Percentiles rank a stretch among this genome's conserved stretches.
Conservation (phyloP, 768 basidiomycete genomes). For the Pholiota microspora region DNA sequence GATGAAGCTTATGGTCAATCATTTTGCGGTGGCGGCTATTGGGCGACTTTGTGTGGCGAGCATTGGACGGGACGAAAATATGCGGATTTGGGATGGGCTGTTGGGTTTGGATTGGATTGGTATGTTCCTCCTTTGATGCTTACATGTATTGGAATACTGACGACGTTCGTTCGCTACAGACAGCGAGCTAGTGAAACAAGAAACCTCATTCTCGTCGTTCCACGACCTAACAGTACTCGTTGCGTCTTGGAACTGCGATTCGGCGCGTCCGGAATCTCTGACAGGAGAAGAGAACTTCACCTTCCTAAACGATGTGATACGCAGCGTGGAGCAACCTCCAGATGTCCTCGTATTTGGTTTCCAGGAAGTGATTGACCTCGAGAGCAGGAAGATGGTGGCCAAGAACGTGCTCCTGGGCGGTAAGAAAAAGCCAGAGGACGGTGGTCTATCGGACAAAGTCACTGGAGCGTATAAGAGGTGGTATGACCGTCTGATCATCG, state of each 20-base stretch:
- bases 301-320: conserved; percentile 79
- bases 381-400: conserved; percentile 87
- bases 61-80: conserved; percentile 66
- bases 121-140: conserved; percentile 32
- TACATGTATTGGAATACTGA: conserved; percentile 5
- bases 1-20: conserved; percentile 64
- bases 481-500: conserved; percentile 75
- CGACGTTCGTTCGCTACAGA: conserved; percentile 42
- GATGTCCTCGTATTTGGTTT: conserved; percentile 94
- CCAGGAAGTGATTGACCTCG: conserved; percentile 96
- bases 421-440: conserved; percentile 60
- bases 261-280: conserved; percentile 78
- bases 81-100: conserved; percentile 90
- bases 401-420: conserved; percentile 84
- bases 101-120: conserved; percentile 85
- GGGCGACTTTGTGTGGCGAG: conserved; percentile 72
- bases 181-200: conserved; percentile 69
- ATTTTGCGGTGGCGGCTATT: conserved; percentile 67
- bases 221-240: conserved; percentile 75
- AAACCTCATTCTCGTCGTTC: conserved; percentile 77
- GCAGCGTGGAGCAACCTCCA: conserved; percentile 64
- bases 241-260: conserved; percentile 92
- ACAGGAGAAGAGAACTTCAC: conserved; percentile 65
- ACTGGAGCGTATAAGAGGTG: conserved; percentile 85
- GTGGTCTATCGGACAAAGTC: conserved; percentile 74